Percentiles rank a stretch among this genome's conserved stretches.
phyloP scores from a whole-genome alignment of 2,329 filamentous ascomycete genomes.

The Aspergillus piperis region DNA sequence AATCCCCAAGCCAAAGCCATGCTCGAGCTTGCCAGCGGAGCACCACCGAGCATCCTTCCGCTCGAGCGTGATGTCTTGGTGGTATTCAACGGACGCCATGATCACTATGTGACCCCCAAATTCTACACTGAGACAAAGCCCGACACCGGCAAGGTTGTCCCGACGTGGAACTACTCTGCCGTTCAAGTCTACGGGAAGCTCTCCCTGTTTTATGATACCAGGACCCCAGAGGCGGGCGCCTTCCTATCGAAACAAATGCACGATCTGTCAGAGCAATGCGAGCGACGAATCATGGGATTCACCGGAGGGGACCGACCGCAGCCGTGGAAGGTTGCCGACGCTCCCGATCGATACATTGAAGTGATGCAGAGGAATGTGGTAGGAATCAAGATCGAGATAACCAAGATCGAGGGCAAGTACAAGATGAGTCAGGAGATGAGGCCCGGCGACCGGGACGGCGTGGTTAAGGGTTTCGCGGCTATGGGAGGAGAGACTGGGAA shows the following conservation, averaged over 20 bases:
- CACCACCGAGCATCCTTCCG: slow-evolving; percentile 13
- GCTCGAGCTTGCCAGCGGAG: slow-evolving; percentile 48
- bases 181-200: not conserved
- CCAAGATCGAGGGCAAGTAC: not conserved
- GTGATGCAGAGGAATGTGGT: not conserved
- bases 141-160: not conserved
- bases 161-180: not conserved
- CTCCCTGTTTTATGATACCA: not conserved
- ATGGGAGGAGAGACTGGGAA: slow-evolving; percentile 44
- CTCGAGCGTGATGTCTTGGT: slow-evolving; percentile 59
- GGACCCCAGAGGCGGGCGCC: not conserved
- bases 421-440: slow-evolving; percentile 59
- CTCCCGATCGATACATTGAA: not conserved
- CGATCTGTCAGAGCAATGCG: not conserved
- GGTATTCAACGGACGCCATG: slow-evolving; percentile 59
- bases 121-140: not conserved
- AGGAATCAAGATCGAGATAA: not conserved
- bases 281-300: not conserved
- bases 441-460: slow-evolving; percentile 56
- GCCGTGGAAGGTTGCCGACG: not conserved
- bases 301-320: not conserved
- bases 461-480: slow-evolving; percentile 58
- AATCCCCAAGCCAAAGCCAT: slow-evolving; percentile 67
- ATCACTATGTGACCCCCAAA: slow-evolving; percentile 69
- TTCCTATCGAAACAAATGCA: not conserved